These are phyloP conservation scores for Babesia caballi DNA, from an alignment of 169 alveolate species.

Conservation along the genomic window DNA sequence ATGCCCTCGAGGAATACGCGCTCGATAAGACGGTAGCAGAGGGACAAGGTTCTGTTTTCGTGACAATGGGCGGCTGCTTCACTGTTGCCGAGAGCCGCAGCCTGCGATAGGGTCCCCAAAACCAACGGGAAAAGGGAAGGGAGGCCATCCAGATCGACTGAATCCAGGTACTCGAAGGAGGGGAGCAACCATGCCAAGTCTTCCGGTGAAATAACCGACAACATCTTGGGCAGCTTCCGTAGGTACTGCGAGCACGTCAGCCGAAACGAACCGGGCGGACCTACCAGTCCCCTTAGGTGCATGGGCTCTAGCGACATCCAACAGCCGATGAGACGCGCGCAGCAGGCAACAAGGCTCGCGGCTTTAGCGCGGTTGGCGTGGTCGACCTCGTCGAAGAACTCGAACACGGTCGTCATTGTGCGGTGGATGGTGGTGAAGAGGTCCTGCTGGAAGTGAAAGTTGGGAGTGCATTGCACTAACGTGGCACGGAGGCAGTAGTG, in stretches of 20 bases:
- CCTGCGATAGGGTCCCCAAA: not conserved
- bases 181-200: slow-evolving; percentile 61
- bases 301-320: slow-evolving; percentile 67
- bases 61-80: not conserved
- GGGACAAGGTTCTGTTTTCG: not conserved
- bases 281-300: slow-evolving; percentile 28
- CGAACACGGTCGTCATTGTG: slow-evolving; percentile 23
- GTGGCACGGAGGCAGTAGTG: slow-evolving; percentile 24
- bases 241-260: slow-evolving; percentile 6
- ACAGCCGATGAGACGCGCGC: slow-evolving; percentile 45
- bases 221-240: slow-evolving; percentile 13
- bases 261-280: not conserved
- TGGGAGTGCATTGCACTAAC: not conserved
- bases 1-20: slow-evolving; percentile 37
- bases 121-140: not conserved
- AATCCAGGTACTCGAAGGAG: slow-evolving; percentile 37
- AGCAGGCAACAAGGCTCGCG: not conserved
- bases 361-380: not conserved
- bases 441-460: not conserved
- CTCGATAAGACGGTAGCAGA: slow-evolving; percentile 10
- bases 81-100: not conserved
- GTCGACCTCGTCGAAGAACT: slow-evolving; percentile 26
- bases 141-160: slow-evolving; percentile 10
- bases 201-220: not conserved
- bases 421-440: slow-evolving; percentile 47